Evolutionary conservation across 2,329 filamentous ascomycete species (phyloP).

Genomic region (Trichoderma citrinoviride): DNA sequence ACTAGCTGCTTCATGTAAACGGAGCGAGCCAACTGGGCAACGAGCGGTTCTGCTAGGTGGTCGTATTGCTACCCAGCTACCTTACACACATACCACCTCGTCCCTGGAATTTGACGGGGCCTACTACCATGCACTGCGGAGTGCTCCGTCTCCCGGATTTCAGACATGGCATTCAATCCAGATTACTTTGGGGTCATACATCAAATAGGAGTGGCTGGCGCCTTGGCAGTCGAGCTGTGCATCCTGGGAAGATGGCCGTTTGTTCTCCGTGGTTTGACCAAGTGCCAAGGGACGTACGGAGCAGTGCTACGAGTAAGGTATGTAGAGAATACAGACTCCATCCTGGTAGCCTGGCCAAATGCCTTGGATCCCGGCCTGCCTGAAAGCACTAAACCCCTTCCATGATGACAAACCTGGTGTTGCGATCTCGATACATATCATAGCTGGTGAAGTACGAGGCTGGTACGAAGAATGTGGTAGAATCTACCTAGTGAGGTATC

Average conservation of each 20-base stretch:
- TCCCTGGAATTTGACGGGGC: neutral
- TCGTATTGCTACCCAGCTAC: neutral
- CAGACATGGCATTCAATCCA: neutral
- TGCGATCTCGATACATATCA: no score
- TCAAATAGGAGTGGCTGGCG: conserved; percentile 8
- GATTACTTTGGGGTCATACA: neutral
- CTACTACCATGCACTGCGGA: conserved; percentile 1
- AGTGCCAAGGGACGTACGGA: neutral
- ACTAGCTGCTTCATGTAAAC: neutral
- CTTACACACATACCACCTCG: neutral
- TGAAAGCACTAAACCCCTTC: neutral
- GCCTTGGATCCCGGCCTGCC: no score
- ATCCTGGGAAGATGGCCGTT: neutral
- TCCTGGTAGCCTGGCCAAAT: no score
- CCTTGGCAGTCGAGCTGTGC: neutral
- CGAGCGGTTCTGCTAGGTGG: neutral
- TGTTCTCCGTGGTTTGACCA: neutral
- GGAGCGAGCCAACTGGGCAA: neutral
- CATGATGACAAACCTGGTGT: neutral
- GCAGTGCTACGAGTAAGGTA: no score
- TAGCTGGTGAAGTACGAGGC: no score
- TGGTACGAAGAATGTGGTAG: no score
- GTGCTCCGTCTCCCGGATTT: neutral
- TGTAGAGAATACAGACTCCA: no score
- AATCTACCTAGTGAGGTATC: no score